These are phyloP conservation scores for Pholiota molesta DNA, from an alignment of 768 basidiomycete species.

Conservation along the genomic window DNA sequence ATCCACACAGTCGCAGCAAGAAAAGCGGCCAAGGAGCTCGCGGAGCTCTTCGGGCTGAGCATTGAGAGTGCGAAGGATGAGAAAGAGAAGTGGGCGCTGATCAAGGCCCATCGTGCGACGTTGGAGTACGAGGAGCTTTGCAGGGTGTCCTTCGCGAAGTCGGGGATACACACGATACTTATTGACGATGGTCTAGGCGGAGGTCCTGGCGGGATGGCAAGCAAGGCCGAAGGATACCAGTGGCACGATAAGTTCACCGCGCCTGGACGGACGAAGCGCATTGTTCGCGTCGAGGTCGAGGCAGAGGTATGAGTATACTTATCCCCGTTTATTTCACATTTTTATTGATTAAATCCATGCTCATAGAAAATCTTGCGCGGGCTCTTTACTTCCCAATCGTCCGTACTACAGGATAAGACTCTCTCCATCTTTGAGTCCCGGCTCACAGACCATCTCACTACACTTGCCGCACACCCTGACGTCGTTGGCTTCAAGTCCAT, in stretches of 20 bases:
- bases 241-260: constrained; percentile 69
- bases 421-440: constrained; percentile 33
- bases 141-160: constrained; percentile 50
- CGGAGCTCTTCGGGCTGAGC: constrained; percentile 41
- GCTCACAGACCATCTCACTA: constrained; percentile 39
- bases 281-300: constrained; percentile 68
- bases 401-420: constrained; percentile 11
- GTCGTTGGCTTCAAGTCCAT: constrained; percentile 79
- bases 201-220: constrained; percentile 31
- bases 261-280: constrained; percentile 51
- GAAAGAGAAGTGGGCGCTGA: constrained; percentile 54
- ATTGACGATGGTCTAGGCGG: constrained; percentile 72
- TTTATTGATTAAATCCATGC: constrained; percentile 8
- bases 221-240: constrained; percentile 48
- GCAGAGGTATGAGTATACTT: constrained; percentile 59
- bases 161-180: constrained; percentile 68
- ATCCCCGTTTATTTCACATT: not conserved
- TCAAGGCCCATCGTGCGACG: constrained; percentile 49
- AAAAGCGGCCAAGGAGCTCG: constrained; percentile 60
- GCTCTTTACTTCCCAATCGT: constrained; percentile 23
- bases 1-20: constrained; percentile 59
- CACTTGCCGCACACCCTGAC: constrained; percentile 42
- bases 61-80: constrained; percentile 28
- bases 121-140: constrained; percentile 63
- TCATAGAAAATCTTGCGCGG: constrained; percentile 35